A percentile compares a stretch with the other conserved stretches of the same genome.
Conservation (phyloP, 108 stramenopile genomes). For the Skeletonema tropicum region DNA sequence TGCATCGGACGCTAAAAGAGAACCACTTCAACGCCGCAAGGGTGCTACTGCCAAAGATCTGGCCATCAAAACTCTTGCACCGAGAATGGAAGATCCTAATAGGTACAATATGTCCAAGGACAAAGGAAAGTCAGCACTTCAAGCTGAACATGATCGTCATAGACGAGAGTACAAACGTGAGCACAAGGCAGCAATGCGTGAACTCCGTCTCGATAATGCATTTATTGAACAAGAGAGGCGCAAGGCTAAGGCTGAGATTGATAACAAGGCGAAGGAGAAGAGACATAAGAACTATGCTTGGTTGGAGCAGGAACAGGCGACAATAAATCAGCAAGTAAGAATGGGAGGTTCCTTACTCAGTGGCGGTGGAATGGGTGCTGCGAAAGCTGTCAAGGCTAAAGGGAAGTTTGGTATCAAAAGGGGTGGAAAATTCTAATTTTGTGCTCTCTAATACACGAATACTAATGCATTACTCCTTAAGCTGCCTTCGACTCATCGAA, state of each 20-base stretch:
- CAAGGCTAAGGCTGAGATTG: conserved; percentile 62
- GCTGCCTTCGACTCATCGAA: conserved; percentile 10
- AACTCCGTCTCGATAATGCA: conserved; percentile 85
- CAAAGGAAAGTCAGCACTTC: conserved; percentile 82
- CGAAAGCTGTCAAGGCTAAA: conserved; percentile 68
- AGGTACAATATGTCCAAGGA: conserved; percentile 91
- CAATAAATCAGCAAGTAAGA: conserved; percentile 91
- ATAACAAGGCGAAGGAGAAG: conserved; percentile 68
- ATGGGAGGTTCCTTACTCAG: conserved; percentile 81
- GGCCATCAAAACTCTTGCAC: conserved; percentile 83
- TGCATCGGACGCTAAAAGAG: conserved; percentile 26
- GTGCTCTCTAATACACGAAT: not conserved
- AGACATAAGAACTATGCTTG: conserved; percentile 90
- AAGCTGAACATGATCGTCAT: conserved; percentile 86
- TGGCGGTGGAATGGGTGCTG: conserved; percentile 87
- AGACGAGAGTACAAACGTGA: conserved; percentile 95
- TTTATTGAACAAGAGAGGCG: conserved; percentile 86
- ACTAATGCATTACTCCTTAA: conserved; percentile 1
- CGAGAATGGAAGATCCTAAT: conserved; percentile 87
- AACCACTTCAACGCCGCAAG: conserved; percentile 65
- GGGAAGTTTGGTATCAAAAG: conserved; percentile 90
- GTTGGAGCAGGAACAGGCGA: conserved; percentile 90
- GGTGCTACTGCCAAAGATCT: conserved; percentile 43
- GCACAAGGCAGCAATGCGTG: conserved; percentile 93
- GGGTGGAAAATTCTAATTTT: conserved; percentile 80